Evolutionary conservation across 2,329 filamentous ascomycete genomes (phyloP).

Genomic region (Neonectria ditissima): DNA sequence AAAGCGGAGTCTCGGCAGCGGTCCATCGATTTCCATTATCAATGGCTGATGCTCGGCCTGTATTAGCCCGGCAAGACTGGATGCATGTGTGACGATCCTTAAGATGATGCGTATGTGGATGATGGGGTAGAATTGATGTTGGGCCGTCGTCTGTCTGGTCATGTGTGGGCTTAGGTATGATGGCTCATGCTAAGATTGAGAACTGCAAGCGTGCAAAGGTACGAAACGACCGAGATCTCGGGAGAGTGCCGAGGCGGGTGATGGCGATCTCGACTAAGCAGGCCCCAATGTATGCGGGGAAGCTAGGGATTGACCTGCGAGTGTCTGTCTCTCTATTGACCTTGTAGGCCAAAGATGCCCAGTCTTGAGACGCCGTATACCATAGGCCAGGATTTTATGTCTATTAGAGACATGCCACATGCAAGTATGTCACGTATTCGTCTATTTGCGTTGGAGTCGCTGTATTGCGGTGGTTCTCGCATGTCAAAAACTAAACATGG

Average conservation of each 20-base stretch:
- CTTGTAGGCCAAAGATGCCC: no score
- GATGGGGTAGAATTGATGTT: neutral
- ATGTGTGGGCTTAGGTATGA: neutral
- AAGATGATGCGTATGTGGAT: neutral
- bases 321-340: no score
- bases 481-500: no score
- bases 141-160: neutral
- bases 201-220: neutral
- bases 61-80: neutral
- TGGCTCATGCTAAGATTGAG: neutral
- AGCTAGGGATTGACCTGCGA: no score
- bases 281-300: no score
- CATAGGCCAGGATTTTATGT: no score
- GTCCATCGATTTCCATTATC: neutral
- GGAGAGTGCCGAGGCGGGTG: neutral
- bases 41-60: neutral
- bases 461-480: no score
- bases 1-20: neutral
- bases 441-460: no score
- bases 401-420: no score
- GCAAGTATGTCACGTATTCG: no score
- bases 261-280: neutral
- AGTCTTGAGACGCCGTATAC: no score
- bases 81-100: neutral
- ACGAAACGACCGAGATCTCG: neutral